A percentile compares a stretch with the other conserved stretches of the same genome.
phyloP scores from a whole-genome alignment of 257 asterid genomes.

The Paulownia fortunei region DNA sequence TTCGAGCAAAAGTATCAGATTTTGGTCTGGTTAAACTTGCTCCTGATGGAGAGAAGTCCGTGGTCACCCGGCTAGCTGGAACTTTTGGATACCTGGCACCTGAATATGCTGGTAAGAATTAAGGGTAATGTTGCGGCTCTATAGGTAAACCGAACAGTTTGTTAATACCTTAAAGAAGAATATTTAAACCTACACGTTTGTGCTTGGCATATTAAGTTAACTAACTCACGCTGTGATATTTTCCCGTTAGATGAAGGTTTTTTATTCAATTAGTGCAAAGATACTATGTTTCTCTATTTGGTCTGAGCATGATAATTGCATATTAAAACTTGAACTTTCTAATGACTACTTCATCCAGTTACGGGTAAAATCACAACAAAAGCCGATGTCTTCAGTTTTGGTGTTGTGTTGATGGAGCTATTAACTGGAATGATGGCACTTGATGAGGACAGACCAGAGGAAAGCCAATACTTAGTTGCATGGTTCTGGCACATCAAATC shows the following conservation, averaged over 20 bases:
- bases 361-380: slow-evolving; percentile 92
- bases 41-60: slow-evolving; percentile 82
- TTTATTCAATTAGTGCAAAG: no score
- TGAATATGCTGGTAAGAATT: slow-evolving; percentile 79
- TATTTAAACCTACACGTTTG: background rate
- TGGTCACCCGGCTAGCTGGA: slow-evolving; percentile 86
- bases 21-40: slow-evolving; percentile 94
- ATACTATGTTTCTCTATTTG: background rate
- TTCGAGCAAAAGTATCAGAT: slow-evolving; percentile 83
- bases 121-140: background rate
- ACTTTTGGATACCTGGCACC: slow-evolving; percentile 95
- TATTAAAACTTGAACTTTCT: background rate
- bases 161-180: background rate
- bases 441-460: slow-evolving; percentile 79
- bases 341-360: slow-evolving; percentile 46
- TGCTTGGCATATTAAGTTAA: no score
- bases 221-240: no score
- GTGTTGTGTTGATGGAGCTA: slow-evolving; percentile 91
- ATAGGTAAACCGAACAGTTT: background rate
- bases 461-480: slow-evolving; percentile 81
- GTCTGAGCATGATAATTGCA: background rate
- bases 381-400: slow-evolving; percentile 85
- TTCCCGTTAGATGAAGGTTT: no score
- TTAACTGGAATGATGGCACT: slow-evolving; percentile 86
- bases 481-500: slow-evolving; percentile 86